phyloP scores from a whole-genome alignment of 2,329 filamentous ascomycete species.

The Elsinoe ampelina region DNA sequence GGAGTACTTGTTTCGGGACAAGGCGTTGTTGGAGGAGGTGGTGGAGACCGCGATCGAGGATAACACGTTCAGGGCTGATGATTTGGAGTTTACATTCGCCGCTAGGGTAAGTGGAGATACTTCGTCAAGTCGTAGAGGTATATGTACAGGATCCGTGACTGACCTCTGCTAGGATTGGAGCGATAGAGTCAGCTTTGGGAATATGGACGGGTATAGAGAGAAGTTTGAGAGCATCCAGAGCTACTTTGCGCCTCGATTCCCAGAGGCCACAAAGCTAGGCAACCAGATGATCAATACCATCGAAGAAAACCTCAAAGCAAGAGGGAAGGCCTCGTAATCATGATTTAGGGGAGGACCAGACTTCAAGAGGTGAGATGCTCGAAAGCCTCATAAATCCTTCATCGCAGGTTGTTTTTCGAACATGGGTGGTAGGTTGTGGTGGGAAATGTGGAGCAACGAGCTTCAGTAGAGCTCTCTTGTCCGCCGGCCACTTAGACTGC shows the following conservation, averaged over 20 bases:
- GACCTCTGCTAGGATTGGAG: constrained; percentile 63
- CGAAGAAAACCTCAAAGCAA: constrained; percentile 58
- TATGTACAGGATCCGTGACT: neutral
- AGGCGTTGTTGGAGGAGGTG: constrained; percentile 69
- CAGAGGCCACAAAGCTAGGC: constrained; percentile 75
- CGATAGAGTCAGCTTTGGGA: constrained; percentile 79
- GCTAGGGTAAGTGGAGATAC: constrained; percentile 49
- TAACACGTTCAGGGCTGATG: constrained; percentile 85
- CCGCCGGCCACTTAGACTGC: constrained; percentile 28
- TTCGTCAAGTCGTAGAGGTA: neutral
- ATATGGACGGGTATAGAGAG: constrained; percentile 88
- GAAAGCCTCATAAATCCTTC: neutral
- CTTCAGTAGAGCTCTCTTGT: constrained; percentile 29
- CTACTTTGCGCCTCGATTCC: constrained; percentile 87
- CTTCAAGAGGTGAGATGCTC: neutral
- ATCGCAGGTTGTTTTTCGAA: neutral
- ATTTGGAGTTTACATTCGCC: constrained; percentile 95
- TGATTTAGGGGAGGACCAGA: too few relatives aligned
- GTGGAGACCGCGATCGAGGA: constrained; percentile 81
- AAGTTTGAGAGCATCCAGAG: constrained; percentile 81
- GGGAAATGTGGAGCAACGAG: neutral
- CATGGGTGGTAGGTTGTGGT: neutral
- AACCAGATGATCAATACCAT: constrained; percentile 98
- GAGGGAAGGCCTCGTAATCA: neutral
- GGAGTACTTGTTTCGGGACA: constrained; percentile 85